Conservation (phyloP, 257 asterid genomes). For the Scutellaria barbata region DNA sequence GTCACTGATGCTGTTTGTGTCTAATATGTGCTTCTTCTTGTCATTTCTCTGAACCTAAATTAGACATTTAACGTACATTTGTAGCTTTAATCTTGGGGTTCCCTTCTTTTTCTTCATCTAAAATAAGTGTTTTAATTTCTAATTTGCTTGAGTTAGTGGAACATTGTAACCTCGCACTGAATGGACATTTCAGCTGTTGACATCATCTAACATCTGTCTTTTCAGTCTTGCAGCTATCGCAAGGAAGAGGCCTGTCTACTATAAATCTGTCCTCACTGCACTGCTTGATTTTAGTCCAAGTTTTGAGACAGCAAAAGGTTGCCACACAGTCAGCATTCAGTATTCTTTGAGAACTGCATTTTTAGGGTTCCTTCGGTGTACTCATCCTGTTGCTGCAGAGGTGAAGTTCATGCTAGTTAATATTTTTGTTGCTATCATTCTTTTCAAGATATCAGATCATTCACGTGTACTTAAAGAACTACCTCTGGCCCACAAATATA, state of each 20-base stretch:
- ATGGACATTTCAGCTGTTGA: slow-evolving; percentile 12
- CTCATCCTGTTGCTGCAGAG: slow-evolving; percentile 77
- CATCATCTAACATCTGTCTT: slow-evolving; percentile 37
- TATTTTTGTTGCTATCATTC: slow-evolving; percentile 16
- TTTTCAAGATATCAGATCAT: not conserved
- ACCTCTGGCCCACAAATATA: too few species aligned
- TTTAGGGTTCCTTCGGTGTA: slow-evolving; percentile 91
- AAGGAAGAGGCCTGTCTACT: slow-evolving; percentile 78
- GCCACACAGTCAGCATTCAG: slow-evolving; percentile 79
- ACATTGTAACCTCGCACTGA: not conserved
- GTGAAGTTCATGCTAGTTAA: slow-evolving; percentile 47
- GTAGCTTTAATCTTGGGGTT: not conserved
- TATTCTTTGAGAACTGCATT: slow-evolving; percentile 89
- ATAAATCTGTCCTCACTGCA: slow-evolving; percentile 62
- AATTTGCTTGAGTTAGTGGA: slow-evolving; percentile 21
- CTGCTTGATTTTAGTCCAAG: slow-evolving; percentile 71
- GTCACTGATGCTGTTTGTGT: slow-evolving; percentile 15
- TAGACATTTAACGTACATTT: slow-evolving; percentile 7
- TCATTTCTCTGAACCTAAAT: not conserved
- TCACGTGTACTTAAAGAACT: not conserved
- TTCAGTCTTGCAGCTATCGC: slow-evolving; percentile 92
- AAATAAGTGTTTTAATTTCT: slow-evolving; percentile 23
- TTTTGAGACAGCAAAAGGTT: slow-evolving; percentile 65
- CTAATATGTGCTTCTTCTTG: slow-evolving; percentile 19
- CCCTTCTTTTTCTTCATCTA: slow-evolving; percentile 18